A percentile compares a stretch with the other conserved stretches of the same genome.
Conservation (phyloP, 2,329 filamentous ascomycete species). For the Cladophialophora bantiana region DNA sequence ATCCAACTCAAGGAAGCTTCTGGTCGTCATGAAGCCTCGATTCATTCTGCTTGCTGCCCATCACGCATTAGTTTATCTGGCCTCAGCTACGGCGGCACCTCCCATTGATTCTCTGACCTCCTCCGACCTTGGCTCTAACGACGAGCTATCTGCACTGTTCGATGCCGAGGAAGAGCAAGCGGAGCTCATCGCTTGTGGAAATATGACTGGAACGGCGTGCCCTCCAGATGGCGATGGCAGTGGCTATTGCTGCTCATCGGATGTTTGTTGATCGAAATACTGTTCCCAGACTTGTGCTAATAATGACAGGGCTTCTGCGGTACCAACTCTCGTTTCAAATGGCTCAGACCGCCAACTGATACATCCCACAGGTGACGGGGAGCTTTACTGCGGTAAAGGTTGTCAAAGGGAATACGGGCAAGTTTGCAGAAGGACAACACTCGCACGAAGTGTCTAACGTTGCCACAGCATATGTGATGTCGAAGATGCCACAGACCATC, state of each 20-base stretch:
- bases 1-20: neutral
- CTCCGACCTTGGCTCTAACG: neutral
- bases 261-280: constrained; percentile 17
- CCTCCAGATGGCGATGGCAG: constrained; percentile 29
- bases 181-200: constrained; percentile 32
- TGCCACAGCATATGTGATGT: constrained; percentile 21
- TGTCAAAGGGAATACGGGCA: constrained; percentile 38
- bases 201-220: constrained; percentile 30
- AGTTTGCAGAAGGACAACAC: neutral
- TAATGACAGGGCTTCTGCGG: constrained; percentile 24
- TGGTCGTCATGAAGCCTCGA: constrained; percentile 15
- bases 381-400: constrained; percentile 37
- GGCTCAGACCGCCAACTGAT: constrained; percentile 1
- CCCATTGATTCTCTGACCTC: neutral
- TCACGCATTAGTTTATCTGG: constrained; percentile 3
- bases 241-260: constrained; percentile 37
- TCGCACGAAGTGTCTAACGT: neutral
- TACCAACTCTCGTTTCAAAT: constrained; percentile 7
- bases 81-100: neutral
- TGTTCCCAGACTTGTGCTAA: constrained; percentile 6
- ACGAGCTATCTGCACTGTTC: constrained; percentile 8
- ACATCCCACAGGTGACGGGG: constrained; percentile 27
- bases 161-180: constrained; percentile 21
- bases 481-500: neutral
- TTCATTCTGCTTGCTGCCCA: constrained; percentile 17